Percentiles rank a stretch among this genome's conserved stretches.
Evolutionary conservation across 2,329 filamentous ascomycete genomes (phyloP).

Genomic region (Trichoderma endophyticum): DNA sequence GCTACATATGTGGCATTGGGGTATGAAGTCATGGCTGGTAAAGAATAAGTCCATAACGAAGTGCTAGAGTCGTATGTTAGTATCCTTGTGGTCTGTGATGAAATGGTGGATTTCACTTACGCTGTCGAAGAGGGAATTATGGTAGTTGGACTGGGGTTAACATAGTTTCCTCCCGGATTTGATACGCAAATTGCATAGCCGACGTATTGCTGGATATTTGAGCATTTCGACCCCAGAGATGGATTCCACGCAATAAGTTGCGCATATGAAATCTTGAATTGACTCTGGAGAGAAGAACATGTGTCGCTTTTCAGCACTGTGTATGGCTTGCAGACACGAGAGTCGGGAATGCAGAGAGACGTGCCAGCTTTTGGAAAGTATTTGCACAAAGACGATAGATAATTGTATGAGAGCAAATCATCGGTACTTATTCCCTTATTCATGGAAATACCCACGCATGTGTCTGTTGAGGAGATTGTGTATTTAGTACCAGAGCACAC

Average conservation of each 20-base stretch:
- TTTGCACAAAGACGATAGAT: background rate
- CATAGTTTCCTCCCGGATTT: background rate
- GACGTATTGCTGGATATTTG: background rate
- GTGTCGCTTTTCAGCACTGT: background rate
- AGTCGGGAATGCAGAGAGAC: background rate
- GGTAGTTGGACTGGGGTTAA: background rate
- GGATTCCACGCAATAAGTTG: background rate
- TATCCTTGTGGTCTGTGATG: background rate
- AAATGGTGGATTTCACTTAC: background rate
- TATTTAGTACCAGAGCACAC: background rate
- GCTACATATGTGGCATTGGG: background rate
- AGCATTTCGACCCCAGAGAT: background rate
- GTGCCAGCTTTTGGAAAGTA: background rate
- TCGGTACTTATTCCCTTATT: background rate
- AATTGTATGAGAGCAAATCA: background rate
- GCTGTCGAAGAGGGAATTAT: background rate
- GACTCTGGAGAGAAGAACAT: background rate
- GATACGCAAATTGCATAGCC: background rate
- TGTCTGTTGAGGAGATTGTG: background rate
- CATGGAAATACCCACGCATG: background rate
- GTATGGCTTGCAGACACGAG: background rate
- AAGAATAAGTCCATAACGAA: background rate
- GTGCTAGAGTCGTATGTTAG: background rate
- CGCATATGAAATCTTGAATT: background rate
- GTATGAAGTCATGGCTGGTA: background rate